Evolutionary conservation across 345 rosid genomes (phyloP).

Genomic region (Sisymbrium irio): DNA sequence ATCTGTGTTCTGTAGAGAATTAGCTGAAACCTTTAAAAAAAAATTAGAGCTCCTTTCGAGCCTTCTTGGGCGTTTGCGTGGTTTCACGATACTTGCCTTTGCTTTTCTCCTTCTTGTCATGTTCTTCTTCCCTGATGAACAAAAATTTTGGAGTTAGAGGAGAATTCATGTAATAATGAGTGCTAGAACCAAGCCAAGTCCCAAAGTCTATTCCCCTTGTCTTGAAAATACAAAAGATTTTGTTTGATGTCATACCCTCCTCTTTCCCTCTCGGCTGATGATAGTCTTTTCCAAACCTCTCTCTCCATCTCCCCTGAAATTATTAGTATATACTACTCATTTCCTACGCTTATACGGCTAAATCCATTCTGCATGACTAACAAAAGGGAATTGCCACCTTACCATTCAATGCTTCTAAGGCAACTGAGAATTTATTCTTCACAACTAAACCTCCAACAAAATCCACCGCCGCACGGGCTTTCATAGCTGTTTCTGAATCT

Average conservation of each 20-base stretch:
- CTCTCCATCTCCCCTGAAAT: slow-evolving; percentile 28
- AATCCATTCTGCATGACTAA: not conserved
- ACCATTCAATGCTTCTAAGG: slow-evolving; percentile 55
- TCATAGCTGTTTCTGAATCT: slow-evolving; percentile 45
- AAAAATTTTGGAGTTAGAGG: not conserved
- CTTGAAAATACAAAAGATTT: not conserved
- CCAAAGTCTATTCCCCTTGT: not conserved
- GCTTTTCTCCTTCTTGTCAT: not conserved
- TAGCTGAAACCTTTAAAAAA: not conserved
- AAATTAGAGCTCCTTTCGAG: not conserved
- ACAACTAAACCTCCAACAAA: slow-evolving; percentile 41
- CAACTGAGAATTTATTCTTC: slow-evolving; percentile 40
- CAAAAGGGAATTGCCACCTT: not conserved
- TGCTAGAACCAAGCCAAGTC: not conserved
- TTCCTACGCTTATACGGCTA: not conserved
- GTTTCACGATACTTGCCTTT: not conserved
- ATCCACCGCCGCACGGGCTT: slow-evolving; percentile 50
- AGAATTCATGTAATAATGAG: not conserved
- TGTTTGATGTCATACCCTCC: slow-evolving; percentile 15
- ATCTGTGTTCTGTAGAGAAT: not conserved
- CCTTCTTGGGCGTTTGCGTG: not conserved
- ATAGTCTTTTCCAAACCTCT: slow-evolving; percentile 27
- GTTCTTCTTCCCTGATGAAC: slow-evolving; percentile 19
- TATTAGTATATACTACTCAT: not conserved
- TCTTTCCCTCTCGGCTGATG: slow-evolving; percentile 4